Base-by-base conservation (phyloP, 2,329 filamentous ascomycete species). In the Rhinocladiella similis region DNA sequence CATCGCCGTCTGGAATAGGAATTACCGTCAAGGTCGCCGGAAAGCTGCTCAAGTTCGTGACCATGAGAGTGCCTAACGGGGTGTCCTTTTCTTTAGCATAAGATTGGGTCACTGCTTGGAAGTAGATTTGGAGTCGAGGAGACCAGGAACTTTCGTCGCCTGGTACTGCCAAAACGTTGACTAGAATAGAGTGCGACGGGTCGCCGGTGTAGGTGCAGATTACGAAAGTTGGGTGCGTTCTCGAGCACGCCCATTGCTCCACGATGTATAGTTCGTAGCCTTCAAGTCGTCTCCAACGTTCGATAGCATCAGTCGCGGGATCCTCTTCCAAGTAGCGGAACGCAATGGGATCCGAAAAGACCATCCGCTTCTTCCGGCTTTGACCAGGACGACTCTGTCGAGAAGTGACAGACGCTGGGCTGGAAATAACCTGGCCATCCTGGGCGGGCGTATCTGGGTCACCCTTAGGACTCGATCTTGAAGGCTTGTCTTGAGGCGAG, bases 191-290 rank as follows among this genome's bases (percentile, higher is more conserved):
- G 70, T 96, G 89, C 33, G 85, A 85, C 33, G 84, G 80, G 66
- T 97, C 91, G 53, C 93, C 94, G 0, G 93, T 97, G 69, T 94
- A 97, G 2, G 92, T 96, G 41, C 89, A 89, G 63, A 97, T 95
- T 48, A 96, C 84, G 62, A 96, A 89, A 14, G 93, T 97, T 1
- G 93, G 93, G 60, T 95, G 91, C 54, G 86, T 83, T 50, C 94
- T 85, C 12, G 93, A 97, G 73, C 92, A 97, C 5, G 91, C 91
- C 94, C 94, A 99, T 79, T 99, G 94, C 72, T 97, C 94, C 63
- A 97, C 91, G 14, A 97, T 76, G 72, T 97, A 97, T 60, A 93
- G 80, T 72, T 97, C 92, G 73, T 97, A 97, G 63, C 93, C 93
- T 59, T 83, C 77, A 5, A 99, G 80, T 48, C 82, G 77, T 48